Percentiles rank a stretch among this genome's conserved stretches.
These are phyloP conservation scores for Fusarium sp. DNA, from an alignment of 2,329 filamentous ascomycete species.

Conservation along the genomic window DNA sequence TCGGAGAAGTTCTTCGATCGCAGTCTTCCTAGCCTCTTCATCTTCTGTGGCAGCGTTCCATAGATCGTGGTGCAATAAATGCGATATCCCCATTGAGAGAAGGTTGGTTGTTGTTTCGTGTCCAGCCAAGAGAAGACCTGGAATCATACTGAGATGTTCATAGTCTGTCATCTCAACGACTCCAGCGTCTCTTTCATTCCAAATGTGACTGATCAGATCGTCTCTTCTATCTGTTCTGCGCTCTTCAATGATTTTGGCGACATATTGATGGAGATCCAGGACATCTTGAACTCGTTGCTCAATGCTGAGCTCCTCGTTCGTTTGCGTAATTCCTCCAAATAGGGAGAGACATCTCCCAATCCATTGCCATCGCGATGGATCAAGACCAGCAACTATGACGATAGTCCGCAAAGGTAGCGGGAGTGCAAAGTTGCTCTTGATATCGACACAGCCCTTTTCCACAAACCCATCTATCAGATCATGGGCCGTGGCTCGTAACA, in stretches of 20 bases:
- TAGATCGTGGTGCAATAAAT: not conserved
- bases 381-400: not conserved
- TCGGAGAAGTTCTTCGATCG: not conserved
- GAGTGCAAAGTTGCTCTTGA: not conserved
- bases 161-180: not conserved
- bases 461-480: not conserved
- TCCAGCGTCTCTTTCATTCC: not conserved
- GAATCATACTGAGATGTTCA: not conserved
- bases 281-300: not conserved
- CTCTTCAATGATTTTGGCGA: not conserved
- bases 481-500: not conserved
- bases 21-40: not conserved
- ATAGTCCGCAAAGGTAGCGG: not conserved
- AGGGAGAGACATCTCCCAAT: not conserved
- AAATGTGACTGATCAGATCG: not conserved
- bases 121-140: not conserved
- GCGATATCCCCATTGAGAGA: not conserved
- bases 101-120: not conserved
- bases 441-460: not conserved
- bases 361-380: not conserved
- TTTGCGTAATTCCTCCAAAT: not conserved
- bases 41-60: not conserved
- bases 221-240: not conserved
- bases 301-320: not conserved
- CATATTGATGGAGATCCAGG: not conserved